phyloP scores from a whole-genome alignment of 768 basidiomycete species.

The Amanita thiersii region DNA sequence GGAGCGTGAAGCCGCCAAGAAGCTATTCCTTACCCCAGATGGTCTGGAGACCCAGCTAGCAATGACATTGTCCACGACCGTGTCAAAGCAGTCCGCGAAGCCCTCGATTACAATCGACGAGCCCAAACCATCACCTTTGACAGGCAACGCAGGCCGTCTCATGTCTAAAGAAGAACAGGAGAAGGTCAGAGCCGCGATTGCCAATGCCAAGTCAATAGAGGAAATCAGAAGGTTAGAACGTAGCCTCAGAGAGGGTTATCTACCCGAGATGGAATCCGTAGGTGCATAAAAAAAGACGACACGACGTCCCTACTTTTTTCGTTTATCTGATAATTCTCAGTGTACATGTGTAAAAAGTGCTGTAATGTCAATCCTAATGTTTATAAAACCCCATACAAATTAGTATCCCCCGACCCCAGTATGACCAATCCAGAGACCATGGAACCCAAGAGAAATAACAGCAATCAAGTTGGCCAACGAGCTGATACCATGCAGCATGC shows the following conservation, averaged over 20 bases:
- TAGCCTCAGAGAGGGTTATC: conserved; percentile 75
- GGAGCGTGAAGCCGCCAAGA: conserved; percentile 72
- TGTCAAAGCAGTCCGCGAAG: conserved; percentile 62
- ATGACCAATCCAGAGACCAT: conserved; percentile 66
- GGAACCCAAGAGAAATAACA: conserved; percentile 53
- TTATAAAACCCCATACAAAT: conserved; percentile 1
- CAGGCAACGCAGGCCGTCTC: conserved; percentile 72
- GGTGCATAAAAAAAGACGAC: conserved; percentile 46
- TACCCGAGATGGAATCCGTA: conserved; percentile 71
- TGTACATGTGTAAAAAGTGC: too few relatives aligned
- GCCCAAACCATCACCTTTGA: conserved; percentile 48
- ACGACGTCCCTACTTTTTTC: conserved; percentile 3
- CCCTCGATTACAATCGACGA: conserved; percentile 63
- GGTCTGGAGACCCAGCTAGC: conserved; percentile 74
- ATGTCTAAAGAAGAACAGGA: conserved; percentile 92
- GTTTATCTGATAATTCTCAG: background rate
- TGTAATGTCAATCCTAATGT: too few relatives aligned
- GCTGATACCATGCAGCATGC: conserved; percentile 59
- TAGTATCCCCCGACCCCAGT: conserved; percentile 36
- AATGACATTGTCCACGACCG: conserved; percentile 65
- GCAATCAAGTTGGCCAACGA: conserved; percentile 57
- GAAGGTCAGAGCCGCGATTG: conserved; percentile 79
- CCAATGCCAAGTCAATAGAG: conserved; percentile 84
- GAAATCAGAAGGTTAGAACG: conserved; percentile 81
- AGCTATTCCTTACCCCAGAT: conserved; percentile 76